phyloP scores from a whole-genome alignment of 495 filamentous ascomycete species.

The Symbiotaphrina buchneri region DNA sequence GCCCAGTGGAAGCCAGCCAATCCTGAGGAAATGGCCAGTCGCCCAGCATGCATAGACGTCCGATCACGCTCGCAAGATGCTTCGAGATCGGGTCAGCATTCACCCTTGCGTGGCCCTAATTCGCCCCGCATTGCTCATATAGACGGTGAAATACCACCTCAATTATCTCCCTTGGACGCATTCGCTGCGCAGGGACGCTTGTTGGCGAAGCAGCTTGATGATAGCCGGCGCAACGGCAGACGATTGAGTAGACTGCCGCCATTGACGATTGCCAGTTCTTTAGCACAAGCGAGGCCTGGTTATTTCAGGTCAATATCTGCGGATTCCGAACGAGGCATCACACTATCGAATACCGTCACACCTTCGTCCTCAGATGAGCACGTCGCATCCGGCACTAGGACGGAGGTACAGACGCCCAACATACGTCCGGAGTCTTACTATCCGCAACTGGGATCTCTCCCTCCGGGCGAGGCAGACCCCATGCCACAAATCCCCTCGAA shows the following conservation, averaged over 20 bases:
- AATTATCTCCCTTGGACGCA: constrained; percentile 84
- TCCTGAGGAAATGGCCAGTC: neutral
- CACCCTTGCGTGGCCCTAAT: too few relatives aligned
- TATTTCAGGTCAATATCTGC: constrained; percentile 41
- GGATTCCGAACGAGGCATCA: constrained; percentile 14
- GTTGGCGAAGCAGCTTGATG: constrained; percentile 69
- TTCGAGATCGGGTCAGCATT: constrained; percentile 1
- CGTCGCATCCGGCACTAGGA: too few relatives aligned
- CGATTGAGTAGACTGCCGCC: constrained; percentile 74
- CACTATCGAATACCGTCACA: constrained; percentile 10
- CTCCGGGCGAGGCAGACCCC: constrained; percentile 1
- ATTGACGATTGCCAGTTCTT: constrained; percentile 54
- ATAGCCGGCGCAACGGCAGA: constrained; percentile 38
- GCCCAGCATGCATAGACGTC: too few relatives aligned
- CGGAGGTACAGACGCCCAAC: neutral
- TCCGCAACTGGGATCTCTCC: neutral
- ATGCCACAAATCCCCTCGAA: too few relatives aligned
- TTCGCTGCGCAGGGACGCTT: constrained; percentile 75
- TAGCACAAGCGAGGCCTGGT: constrained; percentile 41
- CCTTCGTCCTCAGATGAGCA: constrained; percentile 15
- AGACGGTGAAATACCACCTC: constrained; percentile 73
- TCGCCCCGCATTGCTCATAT: constrained; percentile 52
- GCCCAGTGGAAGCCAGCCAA: too few relatives aligned
- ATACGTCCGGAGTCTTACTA: constrained; percentile 2
- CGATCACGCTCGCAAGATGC: too few relatives aligned